Evolutionary conservation across 768 basidiomycete genomes (phyloP), one percentile per base, ranked within the genome.

Genomic region (Rhizopogon vesiculosus): DNA sequence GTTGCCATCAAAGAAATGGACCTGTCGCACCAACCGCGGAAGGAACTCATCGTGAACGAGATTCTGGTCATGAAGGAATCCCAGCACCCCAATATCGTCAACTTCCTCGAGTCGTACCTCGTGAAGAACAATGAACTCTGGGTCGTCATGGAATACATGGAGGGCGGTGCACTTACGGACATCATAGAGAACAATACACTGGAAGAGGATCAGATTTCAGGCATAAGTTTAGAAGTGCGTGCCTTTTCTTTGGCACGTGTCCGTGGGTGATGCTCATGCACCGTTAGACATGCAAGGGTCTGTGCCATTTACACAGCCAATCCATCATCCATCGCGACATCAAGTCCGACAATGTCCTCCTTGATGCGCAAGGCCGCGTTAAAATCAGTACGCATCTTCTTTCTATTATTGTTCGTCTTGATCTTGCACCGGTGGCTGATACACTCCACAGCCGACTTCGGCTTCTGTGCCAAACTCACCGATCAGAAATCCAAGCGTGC

Each of bases 121-220:
- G 84, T 97, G 52, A 89, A 89, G 73, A 87, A 78, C 68, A 87
- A 80, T 51, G 93, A 96, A 66, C 82, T 97, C 22, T 98, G 94
- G 94, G 93, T 97, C 43, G 93, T 96, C 56, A 98, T 96, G 94
- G 94, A 98, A 74, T 96, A 91, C 67, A 98, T 98, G 94, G 94
- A 98, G 72, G 94, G 94, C 51, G 95, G 97, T 41, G 94, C 96
- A 16, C 76, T 99, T 64, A 98, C 94, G 25, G 96, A 98, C 72
- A 89, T 99, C 43, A 98, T 99, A 64, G 96, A 98, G 76, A 93
- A 95, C 63, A 98, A 98, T 70, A 84, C 91, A 42, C 73, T 98
- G 58, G 91, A 91, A 67, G 94, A 98, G 74, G 92, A 94, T 66
- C 94, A 98, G 74, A 96, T 98, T 49, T 85, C 91, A 13, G 88